Percentiles rank a stretch among this genome's conserved stretches.
phyloP scores from a whole-genome alignment of 2,329 filamentous ascomycete genomes.

The Botrytis cinerea region DNA sequence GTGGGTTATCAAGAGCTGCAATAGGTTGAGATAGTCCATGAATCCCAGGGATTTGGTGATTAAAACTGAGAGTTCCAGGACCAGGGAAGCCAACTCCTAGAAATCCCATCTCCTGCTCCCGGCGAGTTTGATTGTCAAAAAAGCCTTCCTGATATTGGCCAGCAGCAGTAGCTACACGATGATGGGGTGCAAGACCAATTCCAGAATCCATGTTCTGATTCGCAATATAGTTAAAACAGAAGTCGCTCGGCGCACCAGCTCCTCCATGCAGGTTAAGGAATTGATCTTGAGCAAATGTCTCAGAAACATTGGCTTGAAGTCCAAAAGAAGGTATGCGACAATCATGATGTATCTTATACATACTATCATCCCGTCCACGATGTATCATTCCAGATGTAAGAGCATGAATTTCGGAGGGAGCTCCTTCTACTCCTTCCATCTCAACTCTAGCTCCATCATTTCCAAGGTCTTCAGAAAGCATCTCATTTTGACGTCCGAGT shows the following conservation, averaged over 20 bases:
- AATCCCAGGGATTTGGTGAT: neutral
- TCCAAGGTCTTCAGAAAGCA: neutral
- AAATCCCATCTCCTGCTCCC: neutral
- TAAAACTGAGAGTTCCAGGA: too few relatives aligned
- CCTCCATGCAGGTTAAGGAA: too few relatives aligned
- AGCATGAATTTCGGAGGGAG: fast-evolving
- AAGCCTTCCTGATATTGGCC: neutral
- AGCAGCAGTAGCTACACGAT: too few relatives aligned
- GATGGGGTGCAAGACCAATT: fast-evolving
- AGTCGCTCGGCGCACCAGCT: neutral
- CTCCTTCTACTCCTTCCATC: neutral
- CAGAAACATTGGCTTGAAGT: neutral
- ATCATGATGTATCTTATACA: neutral
- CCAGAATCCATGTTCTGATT: neutral
- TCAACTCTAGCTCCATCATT: neutral
- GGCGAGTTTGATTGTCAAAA: fast-evolving
- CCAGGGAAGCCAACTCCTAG: too few relatives aligned
- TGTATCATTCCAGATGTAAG: neutral
- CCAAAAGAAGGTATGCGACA: neutral
- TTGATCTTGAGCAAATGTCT: neutral
- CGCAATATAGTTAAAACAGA: neutral
- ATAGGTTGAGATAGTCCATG: neutral
- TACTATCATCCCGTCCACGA: neutral
- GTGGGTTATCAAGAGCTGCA: neutral
- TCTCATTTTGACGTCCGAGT: neutral